Evolutionary conservation across 208 protist species (phyloP), one percentile per base, ranked within the genome.

Genomic region (Trypanosoma avium): DNA sequence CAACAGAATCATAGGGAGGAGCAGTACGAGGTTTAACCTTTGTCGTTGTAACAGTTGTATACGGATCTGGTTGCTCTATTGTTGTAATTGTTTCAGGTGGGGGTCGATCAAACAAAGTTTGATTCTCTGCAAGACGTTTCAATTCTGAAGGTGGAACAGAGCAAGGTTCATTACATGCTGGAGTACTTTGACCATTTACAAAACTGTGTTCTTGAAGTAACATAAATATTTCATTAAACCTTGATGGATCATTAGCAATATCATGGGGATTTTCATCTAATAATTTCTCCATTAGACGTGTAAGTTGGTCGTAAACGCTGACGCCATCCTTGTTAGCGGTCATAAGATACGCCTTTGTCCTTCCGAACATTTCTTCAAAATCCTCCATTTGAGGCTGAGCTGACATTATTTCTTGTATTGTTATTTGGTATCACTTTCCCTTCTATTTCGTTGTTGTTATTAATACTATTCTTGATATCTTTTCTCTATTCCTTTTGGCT

Each of bases 251-350:
- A 36, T 81, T 64, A 3, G 79, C 75, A 49, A 94, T 71, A 62
- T 92, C 80, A 21, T 86, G 70, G 7, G 83, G 75, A 45, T 95
- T 86, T 46, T 90, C 83, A 26, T 96, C 88, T 5, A 96, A 73
- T 19, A 94, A 61, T 22, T 82, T 22, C 67, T 92, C 81, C 81
- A 97, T 92, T 45, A 97, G 61, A 0, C 90, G 78, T 13, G 82
- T 79, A 26, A 97, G 84, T 61, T 97, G 93, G 47, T 97, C 93
- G 73, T 97, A 97, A 19, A 92, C 86, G 59, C 90, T 96, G 33
- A 93, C 76, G 43, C 92, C 92, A 66, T 95, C 87, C 57, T 83
- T 88, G 64, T 93, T 88, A 10, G 85, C 83, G 48, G 68, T 77
- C 89, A 95, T 92, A 21, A 97, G 78, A 62, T 93, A 95, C 19